Evolutionary conservation across 2,329 filamentous ascomycete species (phyloP).

Genomic region (Paracoccidioides lutzii): DNA sequence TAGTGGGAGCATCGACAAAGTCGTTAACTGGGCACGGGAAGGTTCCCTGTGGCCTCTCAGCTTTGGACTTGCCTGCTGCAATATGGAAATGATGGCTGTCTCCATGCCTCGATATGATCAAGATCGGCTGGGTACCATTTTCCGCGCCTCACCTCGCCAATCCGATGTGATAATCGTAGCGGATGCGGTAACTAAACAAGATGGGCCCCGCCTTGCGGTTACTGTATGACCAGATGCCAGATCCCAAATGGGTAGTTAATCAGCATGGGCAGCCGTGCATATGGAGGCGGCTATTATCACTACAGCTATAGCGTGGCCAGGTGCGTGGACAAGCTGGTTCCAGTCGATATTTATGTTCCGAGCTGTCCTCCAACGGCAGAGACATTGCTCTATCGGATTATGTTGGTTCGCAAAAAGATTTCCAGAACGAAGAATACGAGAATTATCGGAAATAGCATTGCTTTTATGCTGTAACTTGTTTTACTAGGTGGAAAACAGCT

Average conservation of each 20-base stretch:
- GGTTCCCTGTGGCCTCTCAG: conserved; percentile 80
- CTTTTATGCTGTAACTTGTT: background rate
- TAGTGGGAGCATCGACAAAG: conserved; percentile 40
- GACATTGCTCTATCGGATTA: conserved; percentile 48
- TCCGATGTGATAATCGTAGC: conserved; percentile 91
- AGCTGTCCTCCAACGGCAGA: conserved; percentile 51
- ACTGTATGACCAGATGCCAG: conserved; percentile 92
- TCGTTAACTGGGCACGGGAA: conserved; percentile 75
- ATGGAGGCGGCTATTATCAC: conserved; percentile 79
- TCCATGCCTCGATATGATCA: conserved; percentile 83
- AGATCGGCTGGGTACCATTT: conserved; percentile 79
- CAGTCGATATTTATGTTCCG: conserved; percentile 77
- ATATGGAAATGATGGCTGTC: conserved; percentile 85
- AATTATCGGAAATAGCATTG: conserved; percentile 38
- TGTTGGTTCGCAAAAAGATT: conserved; percentile 68
- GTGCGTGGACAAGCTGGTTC: conserved; percentile 66
- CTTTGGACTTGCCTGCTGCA: conserved; percentile 79
- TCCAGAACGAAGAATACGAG: conserved; percentile 37
- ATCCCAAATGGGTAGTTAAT: conserved; percentile 81
- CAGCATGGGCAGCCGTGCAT: conserved; percentile 76
- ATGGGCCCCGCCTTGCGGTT: conserved; percentile 81
- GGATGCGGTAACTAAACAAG: too few species aligned
- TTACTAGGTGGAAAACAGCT: background rate
- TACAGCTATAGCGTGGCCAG: conserved; percentile 71
- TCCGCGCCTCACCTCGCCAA: conserved; percentile 75